These are phyloP conservation scores for Anisodus acutangulus DNA, from an alignment of 257 asterid species.

Conservation along the genomic window DNA sequence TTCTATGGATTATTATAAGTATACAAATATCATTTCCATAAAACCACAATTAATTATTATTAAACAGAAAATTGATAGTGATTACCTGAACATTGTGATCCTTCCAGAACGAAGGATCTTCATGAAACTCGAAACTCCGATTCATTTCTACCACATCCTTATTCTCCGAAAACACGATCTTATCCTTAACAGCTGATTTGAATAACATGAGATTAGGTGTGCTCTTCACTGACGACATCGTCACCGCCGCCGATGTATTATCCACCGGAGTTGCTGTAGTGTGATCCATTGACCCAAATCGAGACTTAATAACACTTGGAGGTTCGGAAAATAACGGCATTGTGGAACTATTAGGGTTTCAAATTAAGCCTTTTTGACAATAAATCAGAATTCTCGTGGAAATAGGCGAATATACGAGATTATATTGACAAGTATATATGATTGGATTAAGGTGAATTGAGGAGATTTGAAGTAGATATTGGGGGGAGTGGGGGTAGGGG, in stretches of 20 bases:
- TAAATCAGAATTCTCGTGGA: too few relatives aligned
- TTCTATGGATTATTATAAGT: too few relatives aligned
- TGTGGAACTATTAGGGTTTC: neutral
- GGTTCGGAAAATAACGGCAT: slow-evolving; percentile 70
- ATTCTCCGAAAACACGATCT: slow-evolving; percentile 40
- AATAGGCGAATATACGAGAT: too few relatives aligned
- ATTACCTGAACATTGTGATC: slow-evolving; percentile 85
- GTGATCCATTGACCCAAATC: slow-evolving; percentile 58
- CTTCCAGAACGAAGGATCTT: slow-evolving; percentile 83
- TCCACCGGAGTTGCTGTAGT: slow-evolving; percentile 42
- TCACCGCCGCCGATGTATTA: slow-evolving; percentile 27
- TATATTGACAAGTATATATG: too few relatives aligned
- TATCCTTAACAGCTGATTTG: slow-evolving; percentile 57
- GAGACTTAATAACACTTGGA: slow-evolving; percentile 61
- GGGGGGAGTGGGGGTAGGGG: neutral
- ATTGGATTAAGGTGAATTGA: slow-evolving; percentile 9
- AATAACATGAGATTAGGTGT: slow-evolving; percentile 58
- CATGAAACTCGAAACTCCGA: slow-evolving; percentile 68
- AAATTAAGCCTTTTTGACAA: neutral
- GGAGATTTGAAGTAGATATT: slow-evolving; percentile 9
- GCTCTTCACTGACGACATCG: slow-evolving; percentile 49
- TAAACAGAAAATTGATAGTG: neutral
- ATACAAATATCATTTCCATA: too few relatives aligned
- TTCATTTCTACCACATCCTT: slow-evolving; percentile 33
- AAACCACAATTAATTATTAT: too few relatives aligned